Evolutionary conservation across 495 filamentous ascomycete species (phyloP).

Genomic region (Xylaria sp.): DNA sequence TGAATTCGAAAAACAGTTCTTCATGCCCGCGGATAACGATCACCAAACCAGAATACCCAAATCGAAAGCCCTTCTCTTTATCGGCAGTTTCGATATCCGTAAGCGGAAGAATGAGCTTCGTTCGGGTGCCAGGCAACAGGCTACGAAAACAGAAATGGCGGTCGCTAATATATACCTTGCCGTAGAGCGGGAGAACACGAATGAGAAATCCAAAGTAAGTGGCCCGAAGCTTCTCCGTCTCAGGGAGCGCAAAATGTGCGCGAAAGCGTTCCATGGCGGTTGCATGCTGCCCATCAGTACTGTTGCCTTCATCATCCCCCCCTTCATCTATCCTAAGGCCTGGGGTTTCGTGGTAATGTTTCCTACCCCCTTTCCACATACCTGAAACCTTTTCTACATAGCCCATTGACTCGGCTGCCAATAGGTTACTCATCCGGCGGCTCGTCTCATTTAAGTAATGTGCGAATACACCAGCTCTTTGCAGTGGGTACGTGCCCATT

Average conservation of each 20-base stretch:
- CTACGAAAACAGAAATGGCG: slow-evolving; percentile 94
- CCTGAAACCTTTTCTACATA: slow-evolving; percentile 97
- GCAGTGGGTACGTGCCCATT: slow-evolving; percentile 80
- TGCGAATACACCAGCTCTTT: slow-evolving; percentile 84
- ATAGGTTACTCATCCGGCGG: slow-evolving; percentile 80
- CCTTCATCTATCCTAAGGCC: slow-evolving; percentile 69
- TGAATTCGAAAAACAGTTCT: slow-evolving; percentile 97
- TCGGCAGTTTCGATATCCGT: slow-evolving; percentile 93
- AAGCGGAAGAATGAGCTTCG: slow-evolving; percentile 90
- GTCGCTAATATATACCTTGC: slow-evolving; percentile 94
- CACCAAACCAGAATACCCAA: slow-evolving; percentile 90
- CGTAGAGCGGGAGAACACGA: slow-evolving; percentile 89
- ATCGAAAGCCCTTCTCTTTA: slow-evolving; percentile 93
- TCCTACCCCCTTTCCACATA: slow-evolving; percentile 93
- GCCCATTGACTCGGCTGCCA: slow-evolving; percentile 94
- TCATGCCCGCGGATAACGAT: slow-evolving; percentile 93
- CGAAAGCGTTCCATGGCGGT: slow-evolving; percentile 79
- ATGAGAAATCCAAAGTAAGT: slow-evolving; percentile 90
- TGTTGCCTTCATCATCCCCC: slow-evolving; percentile 59
- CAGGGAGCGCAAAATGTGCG: slow-evolving; percentile 85
- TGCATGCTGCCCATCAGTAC: slow-evolving; percentile 68
- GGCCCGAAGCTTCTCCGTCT: slow-evolving; percentile 84
- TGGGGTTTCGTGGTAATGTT: slow-evolving; percentile 82
- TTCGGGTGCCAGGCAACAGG: slow-evolving; percentile 85
- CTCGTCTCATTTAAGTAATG: slow-evolving; percentile 77